Evolutionary conservation across 805 yeast genomes (phyloP), one percentile per base, ranked within the genome.

Genomic region (Saccharomycopsis synnaedendra): DNA sequence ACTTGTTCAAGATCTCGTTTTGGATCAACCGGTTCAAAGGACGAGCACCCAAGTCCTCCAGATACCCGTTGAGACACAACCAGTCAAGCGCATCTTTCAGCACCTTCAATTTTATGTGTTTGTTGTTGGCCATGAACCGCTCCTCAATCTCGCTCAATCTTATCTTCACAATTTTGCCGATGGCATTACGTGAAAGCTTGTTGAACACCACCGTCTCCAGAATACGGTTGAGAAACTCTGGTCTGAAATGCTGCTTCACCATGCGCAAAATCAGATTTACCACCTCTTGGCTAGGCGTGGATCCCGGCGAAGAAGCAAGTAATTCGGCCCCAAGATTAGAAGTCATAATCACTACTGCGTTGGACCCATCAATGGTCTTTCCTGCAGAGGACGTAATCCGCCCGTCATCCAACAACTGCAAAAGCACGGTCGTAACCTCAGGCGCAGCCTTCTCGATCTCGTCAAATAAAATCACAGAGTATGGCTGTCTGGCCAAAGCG

Each of bases 361-460:
- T 93, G 44, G 96, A 82, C 56, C 96, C 90, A 68, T 89, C 89
- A 58, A 93, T 82, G 37, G 87, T 79, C 59, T 90, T 89, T 61
- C 98, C 98, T 60, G 85, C 87, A 46, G 95, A 86, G 11, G 96
- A 84, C 10, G 97, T 87, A 53, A 93, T 80, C 66, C 96, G 80
- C 61, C 98, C 98, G 66, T 93, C 98, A 60, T 93, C 98, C 52
- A 93, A 71, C 68, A 93, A 78, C 66, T 93, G 98, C 56, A 93
- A 72, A 59, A 93, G 71, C 27, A 93, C 83, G 5, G 96, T 93
- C 61, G 90, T 71, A 2, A 93, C 98, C 63, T 90, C 97, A 1
- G 98, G 98, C 5, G 96, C 96, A 11, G 98, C 98, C 67, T 93
- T 93, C 63, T 93, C 98, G 48, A 93, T 96, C 69, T 93, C 98